phyloP scores from a whole-genome alignment of 345 rosid species.

The Bretschneidera sinensis region DNA sequence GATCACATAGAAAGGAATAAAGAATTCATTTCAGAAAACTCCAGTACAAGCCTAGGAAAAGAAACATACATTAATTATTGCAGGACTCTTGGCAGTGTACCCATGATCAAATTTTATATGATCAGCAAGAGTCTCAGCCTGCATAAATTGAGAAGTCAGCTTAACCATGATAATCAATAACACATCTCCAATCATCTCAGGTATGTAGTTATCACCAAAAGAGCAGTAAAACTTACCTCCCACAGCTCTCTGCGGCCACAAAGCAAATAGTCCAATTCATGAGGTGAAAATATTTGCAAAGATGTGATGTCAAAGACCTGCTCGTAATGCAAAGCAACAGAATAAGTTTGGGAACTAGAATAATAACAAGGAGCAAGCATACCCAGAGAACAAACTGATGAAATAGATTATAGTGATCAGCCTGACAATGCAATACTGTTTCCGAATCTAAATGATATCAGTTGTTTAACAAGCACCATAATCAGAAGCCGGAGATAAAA shows the following conservation, averaged over 20 bases:
- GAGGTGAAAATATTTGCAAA: conserved; percentile 86
- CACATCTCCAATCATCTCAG: not conserved
- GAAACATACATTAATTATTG: conserved; percentile 62
- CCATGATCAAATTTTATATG: conserved; percentile 99
- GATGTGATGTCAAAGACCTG: conserved; percentile 95
- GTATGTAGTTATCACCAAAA: conserved; percentile 4
- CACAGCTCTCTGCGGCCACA: conserved; percentile 98
- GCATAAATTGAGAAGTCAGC: conserved; percentile 26
- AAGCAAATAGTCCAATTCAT: conserved; percentile 84
- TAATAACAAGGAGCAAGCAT: too few relatives aligned
- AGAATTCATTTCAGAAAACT: not conserved
- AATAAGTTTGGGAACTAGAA: not conserved
- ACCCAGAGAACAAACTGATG: too few relatives aligned
- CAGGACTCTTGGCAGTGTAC: conserved; percentile 94
- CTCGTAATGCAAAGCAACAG: conserved; percentile 1
- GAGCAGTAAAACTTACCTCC: conserved; percentile 53
- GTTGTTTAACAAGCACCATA: not conserved
- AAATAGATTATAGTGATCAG: too few relatives aligned
- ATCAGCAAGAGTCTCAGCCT: conserved; percentile 86
- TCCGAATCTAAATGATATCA: not conserved
- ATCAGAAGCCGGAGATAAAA: not conserved
- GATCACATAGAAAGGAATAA: conserved; percentile 1
- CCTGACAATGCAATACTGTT: not conserved
- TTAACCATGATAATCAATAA: not conserved
- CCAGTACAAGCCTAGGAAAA: not conserved